A percentile compares a stretch with the other conserved stretches of the same genome.
Evolutionary conservation across 2,329 filamentous ascomycete genomes (phyloP).

Genomic region (Emmonsia crescens): DNA sequence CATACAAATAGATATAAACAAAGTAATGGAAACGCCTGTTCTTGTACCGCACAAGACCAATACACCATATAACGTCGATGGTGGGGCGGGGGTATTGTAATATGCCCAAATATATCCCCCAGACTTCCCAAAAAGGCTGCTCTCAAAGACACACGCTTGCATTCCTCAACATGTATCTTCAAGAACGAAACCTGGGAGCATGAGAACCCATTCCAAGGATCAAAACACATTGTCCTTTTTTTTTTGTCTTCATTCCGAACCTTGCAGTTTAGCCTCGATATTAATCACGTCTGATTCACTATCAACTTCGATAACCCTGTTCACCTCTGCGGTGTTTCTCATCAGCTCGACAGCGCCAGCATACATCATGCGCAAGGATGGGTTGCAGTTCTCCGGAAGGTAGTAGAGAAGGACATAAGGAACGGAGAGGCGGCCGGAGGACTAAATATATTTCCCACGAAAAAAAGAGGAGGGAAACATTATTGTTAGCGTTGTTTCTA

Average conservation of each 20-base stretch:
- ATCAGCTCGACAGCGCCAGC: constrained; percentile 93
- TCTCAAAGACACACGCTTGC: neutral
- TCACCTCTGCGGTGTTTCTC: constrained; percentile 86
- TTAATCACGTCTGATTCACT: constrained; percentile 69
- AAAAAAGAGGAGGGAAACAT: neutral
- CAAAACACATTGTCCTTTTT: neutral
- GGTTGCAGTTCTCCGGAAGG: constrained; percentile 82
- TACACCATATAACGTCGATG: neutral
- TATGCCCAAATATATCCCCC: neutral
- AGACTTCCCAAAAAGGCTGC: neutral
- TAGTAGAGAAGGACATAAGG: constrained; percentile 95
- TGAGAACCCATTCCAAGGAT: neutral
- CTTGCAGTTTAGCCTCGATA: constrained; percentile 56
- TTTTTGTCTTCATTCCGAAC: constrained; percentile 16
- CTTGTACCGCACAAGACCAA: neutral
- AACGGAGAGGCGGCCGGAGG: constrained; percentile 72
- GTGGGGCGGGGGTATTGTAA: neutral
- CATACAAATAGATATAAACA: neutral
- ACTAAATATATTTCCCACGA: constrained; percentile 36
- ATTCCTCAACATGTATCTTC: neutral
- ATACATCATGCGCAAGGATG: constrained; percentile 81
- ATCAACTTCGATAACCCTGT: constrained; percentile 74
- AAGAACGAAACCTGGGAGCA: neutral
- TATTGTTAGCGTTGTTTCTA: neutral
- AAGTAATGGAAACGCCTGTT: neutral